Conservation (phyloP, 2,329 filamentous ascomycete species). For the Penicillium sp. region DNA sequence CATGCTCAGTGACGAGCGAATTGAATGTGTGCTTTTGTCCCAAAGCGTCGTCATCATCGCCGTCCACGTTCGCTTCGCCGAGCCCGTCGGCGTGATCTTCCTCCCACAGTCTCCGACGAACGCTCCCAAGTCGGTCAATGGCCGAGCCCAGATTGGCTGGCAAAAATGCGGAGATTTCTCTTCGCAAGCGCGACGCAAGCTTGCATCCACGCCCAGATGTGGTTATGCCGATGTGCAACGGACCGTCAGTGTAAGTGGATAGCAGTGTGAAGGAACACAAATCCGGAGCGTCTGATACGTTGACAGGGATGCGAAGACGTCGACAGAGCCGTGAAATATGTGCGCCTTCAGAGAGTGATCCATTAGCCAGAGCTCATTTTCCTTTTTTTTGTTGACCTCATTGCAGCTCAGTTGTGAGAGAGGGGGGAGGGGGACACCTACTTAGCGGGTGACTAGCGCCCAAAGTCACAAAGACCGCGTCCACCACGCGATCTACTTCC, state of each 20-base stretch:
- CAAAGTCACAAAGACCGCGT: conserved; percentile 83
- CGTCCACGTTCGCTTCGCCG: conserved; percentile 38
- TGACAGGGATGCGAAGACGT: conserved; percentile 79
- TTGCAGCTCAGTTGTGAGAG: no score
- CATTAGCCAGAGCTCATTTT: conserved; percentile 24
- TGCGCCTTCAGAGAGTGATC: conserved; percentile 40
- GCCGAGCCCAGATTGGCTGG: conserved; percentile 70
- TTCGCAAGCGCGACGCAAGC: conserved; percentile 77
- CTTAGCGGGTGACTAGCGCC: conserved; percentile 45
- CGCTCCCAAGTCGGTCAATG: conserved; percentile 68
- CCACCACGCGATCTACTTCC: conserved; percentile 71
- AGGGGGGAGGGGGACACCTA: conserved; percentile 35
- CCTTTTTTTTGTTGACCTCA: conserved; percentile 1
- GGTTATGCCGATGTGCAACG: conserved; percentile 89
- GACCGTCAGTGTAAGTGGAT: conserved; percentile 82
- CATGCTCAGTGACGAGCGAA: conserved; percentile 66
- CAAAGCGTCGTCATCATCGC: conserved; percentile 44
- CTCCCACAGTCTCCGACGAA: conserved; percentile 65
- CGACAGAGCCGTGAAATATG: conserved; percentile 70
- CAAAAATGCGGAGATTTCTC: conserved; percentile 77
- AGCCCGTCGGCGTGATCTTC: conserved; percentile 58
- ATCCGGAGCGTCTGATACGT: conserved; percentile 78
- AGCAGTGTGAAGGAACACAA: conserved; percentile 88
- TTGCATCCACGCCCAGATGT: conserved; percentile 95
- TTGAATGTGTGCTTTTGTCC: conserved; percentile 78